Base-by-base conservation (phyloP, 1,284 basidiomycete genomes). In the Trametes pubescens region DNA sequence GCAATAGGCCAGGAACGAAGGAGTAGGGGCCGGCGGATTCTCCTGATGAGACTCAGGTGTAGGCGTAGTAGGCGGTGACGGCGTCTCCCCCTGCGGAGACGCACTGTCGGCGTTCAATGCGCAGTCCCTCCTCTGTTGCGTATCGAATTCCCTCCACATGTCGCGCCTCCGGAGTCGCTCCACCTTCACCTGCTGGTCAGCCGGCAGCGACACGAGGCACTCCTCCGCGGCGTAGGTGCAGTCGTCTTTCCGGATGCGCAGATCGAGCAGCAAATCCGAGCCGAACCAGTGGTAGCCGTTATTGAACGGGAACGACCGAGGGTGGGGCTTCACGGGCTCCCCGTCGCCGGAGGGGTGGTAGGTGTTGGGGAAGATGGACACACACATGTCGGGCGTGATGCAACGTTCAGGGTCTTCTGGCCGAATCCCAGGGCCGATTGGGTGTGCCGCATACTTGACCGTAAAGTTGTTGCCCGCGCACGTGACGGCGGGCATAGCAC, bases 271-370 rank as follows among this genome's bases (percentile, higher is more conserved):
- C 32, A 51, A n/a, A 37, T 62, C 57, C 13, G 26, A 5, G 2
- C 49, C 37, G 26, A 62, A 35, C 65, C 65, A 67, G 49, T 67
- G 62, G 48, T 48, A 61, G 38, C 62, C 62, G 44, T 67, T 64
- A 1, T 29, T 29, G 59, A 64, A 57, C 35, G 65, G 62, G 21
- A 67, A 67, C 18, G 46, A 32, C 29, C 29, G n/a, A 0, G 53
- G 8, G 22, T 38, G 1, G 26, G 14, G 24, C 35, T 4, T 4
- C n/a, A 26, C 0, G 10, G 54, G 29, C 1, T 22, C 4, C 22
- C 35, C 29, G 18, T 2, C 14, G 44, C 21, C 44, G 1, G 14
- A 24, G 6, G 60, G 60, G 47, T 57, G 48, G 4, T 21, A 8
- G 0, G 54, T 51, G 48, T 56, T 52, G 9, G 60, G 60, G 32